Evolutionary conservation across 352 stramenopile species (phyloP).

Genomic region (Phytophthora syringae): DNA sequence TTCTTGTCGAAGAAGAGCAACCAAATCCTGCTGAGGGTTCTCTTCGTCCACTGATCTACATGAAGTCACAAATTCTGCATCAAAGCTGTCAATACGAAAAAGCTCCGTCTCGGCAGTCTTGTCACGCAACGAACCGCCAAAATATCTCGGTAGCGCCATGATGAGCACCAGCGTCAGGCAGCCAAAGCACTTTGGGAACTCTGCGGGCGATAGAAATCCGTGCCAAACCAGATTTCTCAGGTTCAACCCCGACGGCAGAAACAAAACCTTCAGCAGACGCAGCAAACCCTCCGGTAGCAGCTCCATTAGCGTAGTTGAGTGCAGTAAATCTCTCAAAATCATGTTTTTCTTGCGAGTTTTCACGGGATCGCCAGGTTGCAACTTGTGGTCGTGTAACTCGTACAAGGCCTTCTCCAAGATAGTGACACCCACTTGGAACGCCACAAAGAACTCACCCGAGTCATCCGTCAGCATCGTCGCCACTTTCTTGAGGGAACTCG

Average conservation of each 20-base stretch:
- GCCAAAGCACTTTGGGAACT: slow-evolving; percentile 65
- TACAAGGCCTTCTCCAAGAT: slow-evolving; percentile 71
- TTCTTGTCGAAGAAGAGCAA: slow-evolving; percentile 16
- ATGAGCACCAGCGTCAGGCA: slow-evolving; percentile 59
- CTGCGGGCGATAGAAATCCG: slow-evolving; percentile 58
- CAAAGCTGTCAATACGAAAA: no score
- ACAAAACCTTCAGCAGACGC: slow-evolving; percentile 56
- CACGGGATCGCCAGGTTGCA: neutral
- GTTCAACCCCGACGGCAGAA: slow-evolving; percentile 69
- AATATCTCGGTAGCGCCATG: slow-evolving; percentile 42
- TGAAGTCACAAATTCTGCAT: slow-evolving; percentile 42
- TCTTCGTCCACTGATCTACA: neutral
- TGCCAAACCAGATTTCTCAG: slow-evolving; percentile 78
- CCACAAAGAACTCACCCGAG: slow-evolving; percentile 60
- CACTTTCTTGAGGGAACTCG: slow-evolving; percentile 30
- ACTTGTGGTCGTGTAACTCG: slow-evolving; percentile 46
- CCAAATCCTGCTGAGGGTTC: slow-evolving; percentile 3
- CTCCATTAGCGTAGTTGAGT: slow-evolving; percentile 41
- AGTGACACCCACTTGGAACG: slow-evolving; percentile 61
- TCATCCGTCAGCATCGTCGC: slow-evolving; percentile 26
- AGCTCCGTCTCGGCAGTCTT: slow-evolving; percentile 7
- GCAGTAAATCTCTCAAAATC: slow-evolving; percentile 71
- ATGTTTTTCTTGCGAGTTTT: slow-evolving; percentile 54
- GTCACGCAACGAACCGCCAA: neutral
- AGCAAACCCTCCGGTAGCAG: slow-evolving; percentile 49